These are phyloP conservation scores for Neoarthrinium moseri DNA, from an alignment of 2,329 filamentous ascomycete species.

Conservation along the genomic window DNA sequence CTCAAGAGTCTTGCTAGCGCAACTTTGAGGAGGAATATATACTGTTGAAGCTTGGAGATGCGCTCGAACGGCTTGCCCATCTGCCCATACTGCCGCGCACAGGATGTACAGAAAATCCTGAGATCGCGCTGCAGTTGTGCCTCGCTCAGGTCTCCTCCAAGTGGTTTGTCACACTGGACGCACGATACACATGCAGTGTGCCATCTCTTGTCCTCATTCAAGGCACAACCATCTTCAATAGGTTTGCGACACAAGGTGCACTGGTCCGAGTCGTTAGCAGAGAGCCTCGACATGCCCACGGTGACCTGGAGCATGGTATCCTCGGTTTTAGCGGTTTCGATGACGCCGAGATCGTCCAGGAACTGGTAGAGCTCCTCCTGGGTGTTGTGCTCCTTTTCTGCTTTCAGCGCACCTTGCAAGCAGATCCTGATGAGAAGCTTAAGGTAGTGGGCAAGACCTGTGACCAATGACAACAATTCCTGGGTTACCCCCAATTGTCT, in stretches of 20 bases:
- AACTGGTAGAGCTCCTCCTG: slow-evolving; percentile 79
- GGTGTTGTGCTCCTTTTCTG: slow-evolving; percentile 79
- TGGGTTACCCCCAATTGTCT: slow-evolving; percentile 94
- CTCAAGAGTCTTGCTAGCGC: slow-evolving; percentile 86
- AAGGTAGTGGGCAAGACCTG: slow-evolving; percentile 92
- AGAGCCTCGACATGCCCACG: slow-evolving; percentile 63
- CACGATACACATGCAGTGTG: slow-evolving; percentile 83
- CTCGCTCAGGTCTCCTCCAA: slow-evolving; percentile 67
- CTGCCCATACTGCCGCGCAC: slow-evolving; percentile 58
- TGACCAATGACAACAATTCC: slow-evolving; percentile 95
- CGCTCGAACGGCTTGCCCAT: slow-evolving; percentile 59
- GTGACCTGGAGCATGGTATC: slow-evolving; percentile 68
- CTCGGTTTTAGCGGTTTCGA: slow-evolving; percentile 74
- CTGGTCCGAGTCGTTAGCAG: slow-evolving; percentile 78
- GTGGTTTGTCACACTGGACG: slow-evolving; percentile 60
- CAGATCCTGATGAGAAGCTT: slow-evolving; percentile 97
- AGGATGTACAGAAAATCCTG: slow-evolving; percentile 70
- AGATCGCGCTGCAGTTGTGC: slow-evolving; percentile 70
- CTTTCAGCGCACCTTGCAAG: slow-evolving; percentile 84
- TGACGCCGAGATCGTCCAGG: slow-evolving; percentile 76
- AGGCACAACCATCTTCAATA: slow-evolving; percentile 91
- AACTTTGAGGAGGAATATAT: slow-evolving; percentile 88
- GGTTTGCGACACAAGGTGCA: slow-evolving; percentile 80
- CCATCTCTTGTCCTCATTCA: slow-evolving; percentile 73
- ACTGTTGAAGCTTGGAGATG: slow-evolving; percentile 87